Evolutionary conservation across 805 yeast species (phyloP).

Genomic region (Saccharomyces cerevisiae): DNA sequence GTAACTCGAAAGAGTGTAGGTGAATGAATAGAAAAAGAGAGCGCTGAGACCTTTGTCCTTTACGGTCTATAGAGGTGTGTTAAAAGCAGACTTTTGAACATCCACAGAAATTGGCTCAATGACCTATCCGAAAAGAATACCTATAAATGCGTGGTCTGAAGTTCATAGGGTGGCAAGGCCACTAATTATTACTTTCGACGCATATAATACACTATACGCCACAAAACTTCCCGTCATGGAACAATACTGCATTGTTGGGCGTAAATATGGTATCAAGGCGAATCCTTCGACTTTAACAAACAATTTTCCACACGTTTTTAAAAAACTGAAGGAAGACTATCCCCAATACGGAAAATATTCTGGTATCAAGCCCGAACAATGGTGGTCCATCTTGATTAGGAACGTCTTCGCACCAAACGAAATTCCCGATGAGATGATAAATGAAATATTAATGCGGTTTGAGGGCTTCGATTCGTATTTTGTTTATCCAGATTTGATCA

Average conservation of each 20-base stretch:
- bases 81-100: not conserved
- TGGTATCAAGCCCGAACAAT: slow-evolving; percentile 31
- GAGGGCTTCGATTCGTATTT: slow-evolving; percentile 44
- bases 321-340: slow-evolving; percentile 30
- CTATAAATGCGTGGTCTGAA: slow-evolving; percentile 8
- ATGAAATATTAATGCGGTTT: slow-evolving; percentile 41
- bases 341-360: slow-evolving; percentile 58
- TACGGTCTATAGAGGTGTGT: not conserved
- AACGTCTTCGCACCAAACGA: slow-evolving; percentile 34
- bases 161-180: slow-evolving; percentile 27
- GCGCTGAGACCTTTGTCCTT: not conserved
- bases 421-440: slow-evolving; percentile 34
- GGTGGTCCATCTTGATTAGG: slow-evolving; percentile 54
- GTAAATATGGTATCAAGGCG: slow-evolving; percentile 35
- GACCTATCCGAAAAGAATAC: slow-evolving; percentile 13
- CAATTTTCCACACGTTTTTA: slow-evolving; percentile 30
- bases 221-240: slow-evolving; percentile 46
- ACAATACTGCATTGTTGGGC: slow-evolving; percentile 46
- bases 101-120: not conserved
- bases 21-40: not conserved
- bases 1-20: not conserved
- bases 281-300: slow-evolving; percentile 21
- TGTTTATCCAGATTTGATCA: slow-evolving; percentile 46
- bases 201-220: slow-evolving; percentile 56
- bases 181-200: slow-evolving; percentile 53